Percentiles rank a stretch among this genome's conserved stretches.
phyloP scores from a whole-genome alignment of 495 filamentous ascomycete genomes.

The Aspergillus funiculosus region DNA sequence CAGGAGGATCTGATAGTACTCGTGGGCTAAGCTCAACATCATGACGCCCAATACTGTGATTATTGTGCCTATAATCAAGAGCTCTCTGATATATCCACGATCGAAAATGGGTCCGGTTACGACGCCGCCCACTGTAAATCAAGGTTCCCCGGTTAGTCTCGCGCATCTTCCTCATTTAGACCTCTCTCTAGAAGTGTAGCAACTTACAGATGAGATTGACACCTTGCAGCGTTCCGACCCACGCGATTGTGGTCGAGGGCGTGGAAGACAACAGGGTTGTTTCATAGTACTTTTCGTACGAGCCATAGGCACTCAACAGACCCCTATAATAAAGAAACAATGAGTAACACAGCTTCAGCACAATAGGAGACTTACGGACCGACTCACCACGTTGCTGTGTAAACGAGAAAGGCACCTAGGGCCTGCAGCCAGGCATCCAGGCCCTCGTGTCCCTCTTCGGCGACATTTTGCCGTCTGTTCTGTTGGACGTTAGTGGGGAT shows the following conservation, averaged over 20 bases:
- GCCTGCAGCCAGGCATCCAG: neutral
- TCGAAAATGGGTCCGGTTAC: constrained; percentile 6
- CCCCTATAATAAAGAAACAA: neutral
- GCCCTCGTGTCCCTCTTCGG: neutral
- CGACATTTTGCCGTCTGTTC: neutral
- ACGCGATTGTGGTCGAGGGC: neutral
- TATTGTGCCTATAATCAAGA: neutral
- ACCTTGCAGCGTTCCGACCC: neutral
- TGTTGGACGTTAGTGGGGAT: too few relatives aligned
- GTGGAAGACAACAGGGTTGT: neutral
- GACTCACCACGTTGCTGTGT: neutral
- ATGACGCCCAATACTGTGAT: constrained; percentile 17
- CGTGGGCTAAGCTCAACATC: constrained; percentile 22
- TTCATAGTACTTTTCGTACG: constrained; percentile 3
- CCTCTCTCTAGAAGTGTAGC: neutral
- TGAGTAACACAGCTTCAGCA: neutral
- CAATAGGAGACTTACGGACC: neutral
- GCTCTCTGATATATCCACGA: constrained; percentile 1
- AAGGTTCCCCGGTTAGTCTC: neutral
- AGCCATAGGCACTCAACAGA: neutral
- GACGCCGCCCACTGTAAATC: neutral
- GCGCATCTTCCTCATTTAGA: neutral
- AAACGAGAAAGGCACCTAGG: neutral
- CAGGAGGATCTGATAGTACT: constrained; percentile 30
- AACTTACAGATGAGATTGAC: constrained; percentile 2